A percentile compares a stretch with the other conserved stretches of the same genome.
Evolutionary conservation across 805 yeast species (phyloP).

Genomic region (Tetrapisispora fleetii): DNA sequence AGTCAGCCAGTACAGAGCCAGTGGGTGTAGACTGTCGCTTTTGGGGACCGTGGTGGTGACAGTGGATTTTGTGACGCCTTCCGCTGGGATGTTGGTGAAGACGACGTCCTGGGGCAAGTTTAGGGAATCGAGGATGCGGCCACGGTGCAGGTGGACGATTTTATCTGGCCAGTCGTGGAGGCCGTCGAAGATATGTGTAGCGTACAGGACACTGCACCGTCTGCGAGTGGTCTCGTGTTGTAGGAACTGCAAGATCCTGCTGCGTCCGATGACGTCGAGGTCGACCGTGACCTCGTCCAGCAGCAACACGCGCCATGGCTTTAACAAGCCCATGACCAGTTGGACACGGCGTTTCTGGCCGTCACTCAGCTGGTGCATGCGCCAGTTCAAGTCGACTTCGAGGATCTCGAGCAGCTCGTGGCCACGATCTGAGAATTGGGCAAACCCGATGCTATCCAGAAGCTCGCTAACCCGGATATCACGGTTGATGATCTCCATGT

Average conservation of each 20-base stretch:
- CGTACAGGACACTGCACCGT: slow-evolving; percentile 72
- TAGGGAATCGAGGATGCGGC: slow-evolving; percentile 36
- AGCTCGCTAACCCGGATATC: slow-evolving; percentile 82
- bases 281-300: slow-evolving; percentile 96
- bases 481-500: slow-evolving; percentile 77
- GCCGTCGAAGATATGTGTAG: slow-evolving; percentile 96
- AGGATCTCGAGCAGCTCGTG: slow-evolving; percentile 64
- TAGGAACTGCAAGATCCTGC: slow-evolving; percentile 60
- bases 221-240: slow-evolving; percentile 62
- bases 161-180: slow-evolving; percentile 84
- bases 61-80: slow-evolving; percentile 4
- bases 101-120: slow-evolving; percentile 28
- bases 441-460: slow-evolving; percentile 76
- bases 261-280: slow-evolving; percentile 84
- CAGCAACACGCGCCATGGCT: slow-evolving; percentile 82
- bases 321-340: slow-evolving; percentile 80
- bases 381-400: slow-evolving; percentile 84
- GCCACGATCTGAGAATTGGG: slow-evolving; percentile 61
- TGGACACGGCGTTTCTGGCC: slow-evolving; percentile 95
- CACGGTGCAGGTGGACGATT: slow-evolving; percentile 67
- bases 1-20: slow-evolving; percentile 58
- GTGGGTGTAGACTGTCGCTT: slow-evolving; percentile 50
- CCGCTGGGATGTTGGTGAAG: slow-evolving; percentile 15
- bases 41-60: slow-evolving; percentile 1
- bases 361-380: slow-evolving; percentile 85